A percentile compares a stretch with the other conserved stretches of the same genome.
Conservation (phyloP, 805 yeast genomes). For the Zygosaccharomyces pseudorouxii region DNA sequence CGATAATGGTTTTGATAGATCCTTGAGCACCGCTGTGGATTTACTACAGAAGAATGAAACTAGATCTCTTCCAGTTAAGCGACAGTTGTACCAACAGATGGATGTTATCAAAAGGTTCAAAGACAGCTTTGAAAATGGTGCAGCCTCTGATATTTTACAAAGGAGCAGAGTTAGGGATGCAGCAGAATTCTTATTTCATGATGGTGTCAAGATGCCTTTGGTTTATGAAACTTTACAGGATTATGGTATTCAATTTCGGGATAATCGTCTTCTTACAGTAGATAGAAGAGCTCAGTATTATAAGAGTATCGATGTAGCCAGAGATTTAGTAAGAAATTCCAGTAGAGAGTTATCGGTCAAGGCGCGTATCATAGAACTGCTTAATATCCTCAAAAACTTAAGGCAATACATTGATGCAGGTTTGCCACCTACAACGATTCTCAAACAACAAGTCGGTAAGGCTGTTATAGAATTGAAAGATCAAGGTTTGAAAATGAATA, state of each 20-base stretch:
- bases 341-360: conserved; percentile 20
- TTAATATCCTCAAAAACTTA: conserved; percentile 21
- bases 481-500: conserved; percentile 33
- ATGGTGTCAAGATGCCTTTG: conserved; percentile 31
- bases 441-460: conserved; percentile 18
- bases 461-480: conserved; percentile 23
- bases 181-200: conserved; percentile 23
- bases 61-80: conserved; percentile 19
- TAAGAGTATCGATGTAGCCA: conserved; percentile 29
- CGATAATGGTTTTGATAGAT: conserved; percentile 17
- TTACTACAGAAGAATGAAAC: conserved; percentile 18
- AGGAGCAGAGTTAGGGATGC: conserved; percentile 20
- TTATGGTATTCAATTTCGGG: conserved; percentile 23
- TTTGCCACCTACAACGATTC: conserved; percentile 18
- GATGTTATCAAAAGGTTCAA: conserved; percentile 18
- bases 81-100: conserved; percentile 17
- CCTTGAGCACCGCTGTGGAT: conserved; percentile 21
- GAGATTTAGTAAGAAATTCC: conserved; percentile 24
- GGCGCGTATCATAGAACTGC: conserved; percentile 15
- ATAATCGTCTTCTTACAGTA: conserved; percentile 12
- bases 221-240: conserved; percentile 29
- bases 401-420: conserved; percentile 28
- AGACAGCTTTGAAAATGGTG: conserved; percentile 17
- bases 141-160: conserved; percentile 6
- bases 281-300: conserved; percentile 28